Evolutionary conservation across 2,329 filamentous ascomycete genomes (phyloP).

Genomic region (Furcasterigmium furcatum): DNA sequence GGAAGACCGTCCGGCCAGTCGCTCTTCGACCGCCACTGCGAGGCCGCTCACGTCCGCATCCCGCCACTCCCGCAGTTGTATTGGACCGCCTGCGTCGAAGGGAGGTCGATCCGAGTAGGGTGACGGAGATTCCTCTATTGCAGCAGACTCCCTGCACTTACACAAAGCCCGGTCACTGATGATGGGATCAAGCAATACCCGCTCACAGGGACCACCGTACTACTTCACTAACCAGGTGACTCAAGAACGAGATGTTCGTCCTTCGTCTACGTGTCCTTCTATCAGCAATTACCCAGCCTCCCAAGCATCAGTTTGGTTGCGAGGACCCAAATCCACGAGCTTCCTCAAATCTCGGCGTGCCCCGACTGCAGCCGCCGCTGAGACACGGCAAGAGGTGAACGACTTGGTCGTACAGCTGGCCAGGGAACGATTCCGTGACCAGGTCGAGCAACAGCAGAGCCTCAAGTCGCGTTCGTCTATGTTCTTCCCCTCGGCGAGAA

Average conservation of each 20-base stretch:
- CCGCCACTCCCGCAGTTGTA: conserved; percentile 4
- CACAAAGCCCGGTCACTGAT: conserved; percentile 52
- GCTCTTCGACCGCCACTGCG: neutral
- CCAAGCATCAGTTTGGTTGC: conserved; percentile 20
- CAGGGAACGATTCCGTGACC: conserved; percentile 29
- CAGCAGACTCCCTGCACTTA: conserved; percentile 18
- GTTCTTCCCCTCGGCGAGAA: conserved; percentile 36
- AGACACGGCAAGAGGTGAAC: conserved; percentile 15
- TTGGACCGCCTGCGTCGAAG: conserved; percentile 1
- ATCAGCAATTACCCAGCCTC: conserved; percentile 2
- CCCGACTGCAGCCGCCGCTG: conserved; percentile 12
- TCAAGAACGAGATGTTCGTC: neutral
- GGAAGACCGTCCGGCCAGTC: neutral
- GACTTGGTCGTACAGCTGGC: conserved; percentile 31
- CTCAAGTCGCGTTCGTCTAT: conserved; percentile 38
- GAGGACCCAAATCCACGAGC: conserved; percentile 53
- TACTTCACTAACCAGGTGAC: conserved; percentile 5
- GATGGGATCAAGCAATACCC: conserved; percentile 31
- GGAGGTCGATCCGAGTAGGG: neutral
- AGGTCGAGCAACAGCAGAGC: conserved; percentile 27
- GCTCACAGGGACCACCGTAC: conserved; percentile 4
- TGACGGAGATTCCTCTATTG: neutral
- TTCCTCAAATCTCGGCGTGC: conserved; percentile 35
- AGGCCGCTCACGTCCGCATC: neutral
- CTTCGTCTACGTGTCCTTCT: conserved; percentile 1